These are phyloP conservation scores for Wickerhamomyces chaumierensis DNA, from an alignment of 805 yeast genomes.

Conservation along the genomic window DNA sequence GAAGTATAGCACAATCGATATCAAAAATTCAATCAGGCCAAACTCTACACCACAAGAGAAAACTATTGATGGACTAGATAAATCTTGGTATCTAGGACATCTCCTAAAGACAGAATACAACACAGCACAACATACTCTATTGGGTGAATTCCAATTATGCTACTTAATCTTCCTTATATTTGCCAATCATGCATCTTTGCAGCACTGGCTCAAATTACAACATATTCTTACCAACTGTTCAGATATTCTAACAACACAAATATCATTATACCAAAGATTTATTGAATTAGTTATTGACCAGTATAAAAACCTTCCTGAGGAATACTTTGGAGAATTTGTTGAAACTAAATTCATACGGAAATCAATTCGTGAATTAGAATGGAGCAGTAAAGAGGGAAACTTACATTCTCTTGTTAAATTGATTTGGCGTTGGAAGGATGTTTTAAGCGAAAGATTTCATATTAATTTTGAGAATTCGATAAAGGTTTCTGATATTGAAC, in stretches of 20 bases:
- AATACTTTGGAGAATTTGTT: slow-evolving; percentile 27
- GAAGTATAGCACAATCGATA: slow-evolving; percentile 30
- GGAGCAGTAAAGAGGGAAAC: slow-evolving; percentile 8
- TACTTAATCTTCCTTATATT: slow-evolving; percentile 38
- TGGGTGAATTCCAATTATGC: slow-evolving; percentile 45
- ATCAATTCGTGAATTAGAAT: slow-evolving; percentile 14
- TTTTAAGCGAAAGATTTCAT: neutral
- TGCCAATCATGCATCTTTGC: slow-evolving; percentile 52
- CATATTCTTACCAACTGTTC: slow-evolving; percentile 29
- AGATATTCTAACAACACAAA: slow-evolving; percentile 16
- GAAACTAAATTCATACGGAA: slow-evolving; percentile 11
- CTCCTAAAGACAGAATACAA: slow-evolving; percentile 20
- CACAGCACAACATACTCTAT: slow-evolving; percentile 18
- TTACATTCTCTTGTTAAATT: slow-evolving; percentile 8
- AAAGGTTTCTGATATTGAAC: too few relatives aligned
- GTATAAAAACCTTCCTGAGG: slow-evolving; percentile 29
- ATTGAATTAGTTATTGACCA: slow-evolving; percentile 25
- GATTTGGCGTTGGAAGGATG: neutral
- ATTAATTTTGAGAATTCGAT: too few relatives aligned
- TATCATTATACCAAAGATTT: slow-evolving; percentile 21
- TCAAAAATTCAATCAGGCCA: slow-evolving; percentile 26
- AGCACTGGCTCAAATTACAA: slow-evolving; percentile 51
- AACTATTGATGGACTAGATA: slow-evolving; percentile 46
- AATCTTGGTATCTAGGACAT: slow-evolving; percentile 44
- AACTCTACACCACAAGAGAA: slow-evolving; percentile 26